These are phyloP conservation scores for Remersonia thermophila DNA, from an alignment of 2,329 filamentous ascomycete species.

Conservation along the genomic window DNA sequence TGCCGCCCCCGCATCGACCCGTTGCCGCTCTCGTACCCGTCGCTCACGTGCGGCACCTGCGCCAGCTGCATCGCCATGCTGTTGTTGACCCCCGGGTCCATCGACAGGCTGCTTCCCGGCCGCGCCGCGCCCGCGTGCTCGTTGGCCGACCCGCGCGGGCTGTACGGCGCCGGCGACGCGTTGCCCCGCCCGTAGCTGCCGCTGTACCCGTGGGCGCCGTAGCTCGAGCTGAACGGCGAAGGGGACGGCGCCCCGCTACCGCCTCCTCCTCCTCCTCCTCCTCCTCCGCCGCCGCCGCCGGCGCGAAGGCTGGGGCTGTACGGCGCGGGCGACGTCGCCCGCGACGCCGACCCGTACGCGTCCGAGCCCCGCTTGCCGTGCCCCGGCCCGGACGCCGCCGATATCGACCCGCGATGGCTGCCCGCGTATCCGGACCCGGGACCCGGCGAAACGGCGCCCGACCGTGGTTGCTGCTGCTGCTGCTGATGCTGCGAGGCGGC, in stretches of 20 bases:
- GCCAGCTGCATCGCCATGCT: slow-evolving; percentile 61
- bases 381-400: slow-evolving; percentile 8
- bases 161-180: slow-evolving; percentile 27
- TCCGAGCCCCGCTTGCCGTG: slow-evolving; percentile 8
- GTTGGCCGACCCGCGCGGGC: slow-evolving; percentile 29
- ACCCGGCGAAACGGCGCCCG: slow-evolving; percentile 37
- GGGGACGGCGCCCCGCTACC: not conserved
- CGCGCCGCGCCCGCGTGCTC: slow-evolving; percentile 25
- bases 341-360: slow-evolving; percentile 18
- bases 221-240: slow-evolving; percentile 45
- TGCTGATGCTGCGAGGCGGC: not conserved
- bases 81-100: slow-evolving; percentile 18
- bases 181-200: slow-evolving; percentile 17
- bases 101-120: slow-evolving; percentile 16
- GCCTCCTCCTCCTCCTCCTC: no score
- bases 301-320: slow-evolving; percentile 25
- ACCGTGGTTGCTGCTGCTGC: not conserved
- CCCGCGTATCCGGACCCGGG: slow-evolving; percentile 48
- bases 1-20: slow-evolving; percentile 14
- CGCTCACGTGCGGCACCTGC: slow-evolving; percentile 30
- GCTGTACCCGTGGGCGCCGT: slow-evolving; percentile 25
- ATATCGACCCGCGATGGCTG: slow-evolving; percentile 22
- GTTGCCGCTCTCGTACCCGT: not conserved
- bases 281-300: no score
- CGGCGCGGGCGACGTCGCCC: slow-evolving; percentile 33